Base-by-base conservation (phyloP, 169 alveolate genomes). In the Cryptosporidium ryanae region DNA sequence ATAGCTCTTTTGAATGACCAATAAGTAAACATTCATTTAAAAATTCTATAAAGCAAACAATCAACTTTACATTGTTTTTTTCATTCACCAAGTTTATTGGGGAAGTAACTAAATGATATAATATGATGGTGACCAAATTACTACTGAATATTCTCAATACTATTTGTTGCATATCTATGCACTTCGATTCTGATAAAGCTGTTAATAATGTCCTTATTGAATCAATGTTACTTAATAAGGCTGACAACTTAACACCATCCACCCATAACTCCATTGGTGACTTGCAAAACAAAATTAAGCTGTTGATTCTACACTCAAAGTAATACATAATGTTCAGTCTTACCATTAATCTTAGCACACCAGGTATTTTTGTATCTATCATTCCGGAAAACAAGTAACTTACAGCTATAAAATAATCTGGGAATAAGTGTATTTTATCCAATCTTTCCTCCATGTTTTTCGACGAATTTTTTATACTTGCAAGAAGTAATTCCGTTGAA, bases 291-390 rank as follows among this genome's bases (percentile, higher is more conserved):
- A 76, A 44, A 38, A 76, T 52, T 46, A 76, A 59, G 15, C 76
- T 61, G 34, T 76, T 76, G 18, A 76, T 76, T 61, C 87, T 76
- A 38, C 76, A 76, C 23, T 76, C 87, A 76, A 55, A 55, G 43
- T 43, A 76, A 46, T 76, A 76, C 87, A 76, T 76, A 50, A 61
- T 23, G 46, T 76, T 76, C 23, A 76, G 32, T 6, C 87, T 55
- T 38, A 76, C 70, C 52, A 76, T 4, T 57, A 76, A 76, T 61
- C 87, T 76, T 17, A 76, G 44, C 2, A 61, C 87, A 12, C 87
- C 87, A 17, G 87, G 87, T 27, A 76, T 76, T 61, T 76, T 76
- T 27, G 87, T 76, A 59, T 76, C 87, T 17, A 76, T 70, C 71
- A 76, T 55, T 32, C 87, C 87, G 10, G 76, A 76, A 18, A 76